Conservation (phyloP, 768 basidiomycete genomes). For the Russula foetens region DNA sequence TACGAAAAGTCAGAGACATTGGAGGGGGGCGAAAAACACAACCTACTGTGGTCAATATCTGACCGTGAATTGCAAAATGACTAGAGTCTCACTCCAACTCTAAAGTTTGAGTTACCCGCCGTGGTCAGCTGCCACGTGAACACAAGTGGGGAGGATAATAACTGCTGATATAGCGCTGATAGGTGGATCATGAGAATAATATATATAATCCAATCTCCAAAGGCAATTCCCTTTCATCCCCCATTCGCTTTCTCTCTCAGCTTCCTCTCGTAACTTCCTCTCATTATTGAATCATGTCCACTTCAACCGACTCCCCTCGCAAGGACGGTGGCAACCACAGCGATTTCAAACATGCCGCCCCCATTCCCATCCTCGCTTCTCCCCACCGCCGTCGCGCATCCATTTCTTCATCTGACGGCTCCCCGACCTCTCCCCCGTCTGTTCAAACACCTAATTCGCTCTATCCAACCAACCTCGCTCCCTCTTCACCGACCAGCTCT, state of each 20-base stretch:
- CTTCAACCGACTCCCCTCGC: conserved; percentile 1
- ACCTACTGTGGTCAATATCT: too few relatives aligned
- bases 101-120: conserved; percentile 11
- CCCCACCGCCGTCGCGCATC: conserved; percentile 15
- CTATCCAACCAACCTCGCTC: conserved; percentile 2
- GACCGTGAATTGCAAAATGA: too few relatives aligned
- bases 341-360: conserved; percentile 5
- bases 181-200: background rate
- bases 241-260: background rate
- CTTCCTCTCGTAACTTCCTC: background rate
- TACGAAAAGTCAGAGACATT: too few relatives aligned
- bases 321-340: background rate
- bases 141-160: background rate
- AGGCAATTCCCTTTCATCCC: background rate
- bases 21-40: too few relatives aligned
- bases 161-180: too few relatives aligned
- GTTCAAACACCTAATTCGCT: conserved; percentile 13
- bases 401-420: conserved; percentile 11
- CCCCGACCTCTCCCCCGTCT: conserved; percentile 9
- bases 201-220: background rate
- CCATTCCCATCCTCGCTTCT: conserved; percentile 16
- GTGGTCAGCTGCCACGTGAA: conserved; percentile 1
- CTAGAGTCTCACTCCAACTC: background rate
- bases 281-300: conserved; percentile 13
- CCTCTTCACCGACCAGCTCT: conserved; percentile 17